A percentile compares a stretch with the other conserved stretches of the same genome.
Conservation (phyloP, 1,284 basidiomycete genomes). For the Ustilago nuda region DNA sequence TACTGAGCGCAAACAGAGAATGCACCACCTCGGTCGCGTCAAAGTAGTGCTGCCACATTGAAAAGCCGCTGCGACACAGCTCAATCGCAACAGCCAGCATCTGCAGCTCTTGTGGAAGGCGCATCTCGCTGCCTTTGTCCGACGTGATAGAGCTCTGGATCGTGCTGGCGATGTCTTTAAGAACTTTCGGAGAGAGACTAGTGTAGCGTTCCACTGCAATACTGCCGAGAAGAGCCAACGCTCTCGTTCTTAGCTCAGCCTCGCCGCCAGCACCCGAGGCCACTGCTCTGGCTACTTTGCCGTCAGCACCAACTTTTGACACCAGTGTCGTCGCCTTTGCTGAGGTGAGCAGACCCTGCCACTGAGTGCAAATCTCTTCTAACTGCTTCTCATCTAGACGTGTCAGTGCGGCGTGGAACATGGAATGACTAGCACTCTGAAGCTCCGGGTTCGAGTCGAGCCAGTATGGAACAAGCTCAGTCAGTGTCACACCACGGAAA, state of each 20-base stretch:
- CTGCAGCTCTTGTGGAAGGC: constrained; percentile 72
- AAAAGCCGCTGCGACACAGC: constrained; percentile 87
- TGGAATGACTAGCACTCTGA: constrained; percentile 32
- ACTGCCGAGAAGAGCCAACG: constrained; percentile 70
- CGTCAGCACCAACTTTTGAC: constrained; percentile 2
- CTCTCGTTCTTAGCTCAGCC: constrained; percentile 21
- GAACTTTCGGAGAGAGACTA: constrained; percentile 78
- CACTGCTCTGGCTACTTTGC: neutral
- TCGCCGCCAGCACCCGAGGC: neutral
- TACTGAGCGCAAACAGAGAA: constrained; percentile 78
- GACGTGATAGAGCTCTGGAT: constrained; percentile 71
- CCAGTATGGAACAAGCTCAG: constrained; percentile 76
- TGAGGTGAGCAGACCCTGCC: constrained; percentile 61
- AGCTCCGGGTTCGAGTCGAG: constrained; percentile 45
- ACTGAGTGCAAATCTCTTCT: constrained; percentile 45
- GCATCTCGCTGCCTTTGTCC: constrained; percentile 36
- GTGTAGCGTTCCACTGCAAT: constrained; percentile 85
- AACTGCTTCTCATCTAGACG: constrained; percentile 30
- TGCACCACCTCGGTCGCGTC: constrained; percentile 91
- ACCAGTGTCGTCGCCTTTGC: constrained; percentile 9
- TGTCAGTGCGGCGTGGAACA: constrained; percentile 29
- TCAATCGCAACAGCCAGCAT: constrained; percentile 81
- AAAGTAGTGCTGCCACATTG: constrained; percentile 92
- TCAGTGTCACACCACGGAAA: constrained; percentile 74
- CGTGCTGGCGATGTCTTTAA: constrained; percentile 86